phyloP scores from a whole-genome alignment of 305 asterid genomes.

The Fraxinus xanthoxyloides region DNA sequence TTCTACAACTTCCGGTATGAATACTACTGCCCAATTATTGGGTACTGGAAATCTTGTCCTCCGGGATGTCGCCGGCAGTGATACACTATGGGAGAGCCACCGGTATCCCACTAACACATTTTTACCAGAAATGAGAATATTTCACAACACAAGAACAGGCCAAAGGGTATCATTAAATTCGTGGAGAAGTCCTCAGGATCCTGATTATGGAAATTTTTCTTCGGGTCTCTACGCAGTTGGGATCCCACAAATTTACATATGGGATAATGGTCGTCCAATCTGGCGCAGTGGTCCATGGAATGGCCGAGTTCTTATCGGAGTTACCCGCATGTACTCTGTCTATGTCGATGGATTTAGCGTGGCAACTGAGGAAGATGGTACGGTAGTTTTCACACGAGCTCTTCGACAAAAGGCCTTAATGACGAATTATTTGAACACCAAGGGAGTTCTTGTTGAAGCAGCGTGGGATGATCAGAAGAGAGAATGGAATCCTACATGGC shows the following conservation, averaged over 20 bases:
- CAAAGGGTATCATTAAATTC: constrained; percentile 18
- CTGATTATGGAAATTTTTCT: constrained; percentile 14
- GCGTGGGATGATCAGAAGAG: neutral
- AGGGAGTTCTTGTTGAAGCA: neutral
- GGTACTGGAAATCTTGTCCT: constrained; percentile 42
- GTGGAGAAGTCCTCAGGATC: constrained; percentile 19
- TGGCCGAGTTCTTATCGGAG: constrained; percentile 14
- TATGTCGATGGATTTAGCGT: constrained; percentile 1
- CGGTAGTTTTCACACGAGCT: neutral
- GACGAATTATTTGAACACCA: neutral
- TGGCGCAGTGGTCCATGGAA: constrained; percentile 27
- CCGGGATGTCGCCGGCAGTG: constrained; percentile 16
- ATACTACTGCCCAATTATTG: constrained; percentile 27
- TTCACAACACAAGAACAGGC: constrained; percentile 37
- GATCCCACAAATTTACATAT: constrained; percentile 8
- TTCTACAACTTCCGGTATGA: neutral
- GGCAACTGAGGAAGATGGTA: neutral
- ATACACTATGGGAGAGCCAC: constrained; percentile 37
- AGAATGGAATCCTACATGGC: neutral
- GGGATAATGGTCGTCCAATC: neutral
- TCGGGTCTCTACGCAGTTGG: neutral
- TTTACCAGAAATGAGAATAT: constrained; percentile 34
- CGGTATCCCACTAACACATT: constrained; percentile 29
- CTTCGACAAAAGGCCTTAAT: neutral
- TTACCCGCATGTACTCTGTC: constrained; percentile 1